These are phyloP conservation scores for Paecilomyces dactylethromorphus DNA, from an alignment of 2,329 filamentous ascomycete species.

Conservation along the genomic window DNA sequence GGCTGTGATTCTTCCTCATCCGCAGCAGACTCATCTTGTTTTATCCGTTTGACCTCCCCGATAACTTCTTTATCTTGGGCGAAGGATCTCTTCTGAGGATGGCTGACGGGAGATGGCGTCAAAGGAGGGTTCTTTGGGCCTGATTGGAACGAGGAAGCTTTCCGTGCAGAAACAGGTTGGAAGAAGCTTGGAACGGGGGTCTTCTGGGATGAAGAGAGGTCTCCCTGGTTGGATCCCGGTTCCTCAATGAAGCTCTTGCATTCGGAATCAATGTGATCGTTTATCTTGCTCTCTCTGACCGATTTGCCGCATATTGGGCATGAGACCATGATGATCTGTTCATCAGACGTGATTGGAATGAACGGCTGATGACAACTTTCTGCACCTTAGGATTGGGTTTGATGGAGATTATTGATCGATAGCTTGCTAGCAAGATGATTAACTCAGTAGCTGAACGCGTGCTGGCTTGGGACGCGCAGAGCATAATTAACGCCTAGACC, in stretches of 20 bases:
- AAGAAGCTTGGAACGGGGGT: slow-evolving; percentile 49
- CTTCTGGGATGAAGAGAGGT: slow-evolving; percentile 28
- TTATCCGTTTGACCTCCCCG: slow-evolving; percentile 17
- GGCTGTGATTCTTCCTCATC: slow-evolving; percentile 36
- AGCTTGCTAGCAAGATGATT: neutral
- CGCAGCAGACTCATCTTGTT: slow-evolving; percentile 12
- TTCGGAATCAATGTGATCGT: slow-evolving; percentile 80
- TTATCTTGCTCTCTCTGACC: slow-evolving; percentile 71
- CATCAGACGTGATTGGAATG: neutral
- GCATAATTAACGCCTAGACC: neutral
- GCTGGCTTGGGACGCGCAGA: neutral
- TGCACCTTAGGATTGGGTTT: neutral
- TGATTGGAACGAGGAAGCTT: slow-evolving; percentile 27
- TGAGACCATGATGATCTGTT: slow-evolving; percentile 43
- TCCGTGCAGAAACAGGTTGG: slow-evolving; percentile 42
- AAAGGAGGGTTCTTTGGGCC: slow-evolving; percentile 16
- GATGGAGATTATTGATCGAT: neutral
- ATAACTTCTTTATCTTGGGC: slow-evolving; percentile 15
- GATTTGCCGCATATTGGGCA: slow-evolving; percentile 71
- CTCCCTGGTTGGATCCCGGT: slow-evolving; percentile 38
- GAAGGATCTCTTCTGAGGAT: slow-evolving; percentile 26
- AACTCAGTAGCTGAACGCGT: neutral
- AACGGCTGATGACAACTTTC: neutral
- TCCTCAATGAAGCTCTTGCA: slow-evolving; percentile 62
- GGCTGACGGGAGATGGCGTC: slow-evolving; percentile 20